These are phyloP conservation scores for Kodamaea sp. DNA, from an alignment of 1,139 yeast species.

Conservation along the genomic window DNA sequence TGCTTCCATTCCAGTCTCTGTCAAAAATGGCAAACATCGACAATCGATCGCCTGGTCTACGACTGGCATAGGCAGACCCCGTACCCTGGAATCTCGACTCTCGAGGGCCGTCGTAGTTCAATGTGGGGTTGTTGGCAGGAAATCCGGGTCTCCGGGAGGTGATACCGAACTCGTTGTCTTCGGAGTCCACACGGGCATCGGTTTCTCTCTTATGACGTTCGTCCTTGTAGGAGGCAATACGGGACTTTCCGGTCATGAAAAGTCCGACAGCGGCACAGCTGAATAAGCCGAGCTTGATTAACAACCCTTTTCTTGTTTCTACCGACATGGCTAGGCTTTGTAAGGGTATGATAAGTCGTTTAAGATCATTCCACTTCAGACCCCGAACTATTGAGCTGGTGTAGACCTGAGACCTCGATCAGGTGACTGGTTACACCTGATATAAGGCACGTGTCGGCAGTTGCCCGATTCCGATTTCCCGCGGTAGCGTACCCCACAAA, in stretches of 20 bases:
- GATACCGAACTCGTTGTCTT: constrained; percentile 32
- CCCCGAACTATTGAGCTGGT: no score
- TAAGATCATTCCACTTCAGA: no score
- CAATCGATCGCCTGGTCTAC: constrained; percentile 43
- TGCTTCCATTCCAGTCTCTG: constrained; percentile 16
- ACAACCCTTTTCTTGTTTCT: constrained; percentile 41
- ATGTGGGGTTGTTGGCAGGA: constrained; percentile 31
- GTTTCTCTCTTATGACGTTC: constrained; percentile 39
- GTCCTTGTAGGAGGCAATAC: constrained; percentile 38
- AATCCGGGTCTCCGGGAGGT: constrained; percentile 38
- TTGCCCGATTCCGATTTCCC: no score
- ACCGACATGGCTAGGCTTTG: constrained; percentile 12
- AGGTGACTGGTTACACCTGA: no score
- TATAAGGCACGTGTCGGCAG: no score
- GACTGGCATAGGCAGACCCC: constrained; percentile 57
- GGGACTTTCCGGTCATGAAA: constrained; percentile 37
- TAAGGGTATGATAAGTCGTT: no score
- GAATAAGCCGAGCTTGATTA: constrained; percentile 39
- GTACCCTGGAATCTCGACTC: constrained; percentile 68
- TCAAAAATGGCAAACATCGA: constrained; percentile 35
- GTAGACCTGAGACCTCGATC: no score
- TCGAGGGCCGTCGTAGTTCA: constrained; percentile 32
- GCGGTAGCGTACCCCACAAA: constrained; percentile 12
- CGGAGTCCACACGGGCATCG: constrained; percentile 39
- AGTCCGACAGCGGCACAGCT: constrained; percentile 33